Evolutionary conservation across 495 filamentous ascomycete species (phyloP).

Genomic region (Bacidia gigantensis): DNA sequence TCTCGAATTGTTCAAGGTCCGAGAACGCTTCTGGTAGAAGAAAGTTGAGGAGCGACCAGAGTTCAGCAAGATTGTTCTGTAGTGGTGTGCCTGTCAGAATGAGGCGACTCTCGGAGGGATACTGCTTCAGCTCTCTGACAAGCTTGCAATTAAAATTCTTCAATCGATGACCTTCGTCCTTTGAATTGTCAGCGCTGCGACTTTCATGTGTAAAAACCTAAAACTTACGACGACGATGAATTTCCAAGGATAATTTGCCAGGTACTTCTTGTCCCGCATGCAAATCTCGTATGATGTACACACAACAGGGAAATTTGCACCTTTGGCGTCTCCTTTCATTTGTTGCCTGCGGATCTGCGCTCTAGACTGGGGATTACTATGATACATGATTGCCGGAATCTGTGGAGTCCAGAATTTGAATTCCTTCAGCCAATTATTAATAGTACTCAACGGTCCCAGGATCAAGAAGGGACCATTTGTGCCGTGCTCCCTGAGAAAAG

Average conservation of each 20-base stretch:
- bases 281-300: slow-evolving; percentile 94
- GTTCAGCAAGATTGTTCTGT: slow-evolving; percentile 87
- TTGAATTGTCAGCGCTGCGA: background rate
- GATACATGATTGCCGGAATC: slow-evolving; percentile 80
- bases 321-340: slow-evolving; percentile 40
- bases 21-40: slow-evolving; percentile 84
- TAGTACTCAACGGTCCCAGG: slow-evolving; percentile 75
- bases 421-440: slow-evolving; percentile 95
- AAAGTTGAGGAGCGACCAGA: slow-evolving; percentile 94
- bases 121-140: slow-evolving; percentile 73
- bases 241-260: slow-evolving; percentile 78
- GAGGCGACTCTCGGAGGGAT: slow-evolving; percentile 76
- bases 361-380: slow-evolving; percentile 64
- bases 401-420: slow-evolving; percentile 78
- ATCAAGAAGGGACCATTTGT: slow-evolving; percentile 82
- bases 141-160: slow-evolving; percentile 94
- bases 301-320: slow-evolving; percentile 69
- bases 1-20: slow-evolving; percentile 77
- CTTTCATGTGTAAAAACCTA: slow-evolving; percentile 7
- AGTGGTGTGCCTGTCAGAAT: slow-evolving; percentile 91
- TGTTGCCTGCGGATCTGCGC: slow-evolving; percentile 51
- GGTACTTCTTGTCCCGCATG: slow-evolving; percentile 69
- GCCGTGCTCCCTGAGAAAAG: slow-evolving; percentile 74
- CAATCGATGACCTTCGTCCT: slow-evolving; percentile 92
- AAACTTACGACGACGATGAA: slow-evolving; percentile 81